A percentile compares a stretch with the other conserved stretches of the same genome.
These are phyloP conservation scores for Tarenaya hassleriana DNA, from an alignment of 345 rosid genomes.

Conservation along the genomic window DNA sequence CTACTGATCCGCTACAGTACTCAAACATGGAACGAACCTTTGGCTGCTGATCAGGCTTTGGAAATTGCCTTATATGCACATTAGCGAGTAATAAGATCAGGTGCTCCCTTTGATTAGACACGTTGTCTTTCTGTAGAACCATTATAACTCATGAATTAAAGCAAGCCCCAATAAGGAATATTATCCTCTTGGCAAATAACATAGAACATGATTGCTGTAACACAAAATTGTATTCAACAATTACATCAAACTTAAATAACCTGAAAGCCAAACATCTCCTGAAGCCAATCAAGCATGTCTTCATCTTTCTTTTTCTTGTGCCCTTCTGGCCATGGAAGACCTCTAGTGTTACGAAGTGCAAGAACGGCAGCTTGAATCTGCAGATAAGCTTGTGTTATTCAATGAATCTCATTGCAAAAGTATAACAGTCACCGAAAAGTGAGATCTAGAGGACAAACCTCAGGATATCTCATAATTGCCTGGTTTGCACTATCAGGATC, in stretches of 20 bases:
- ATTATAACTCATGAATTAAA: constrained; percentile 6
- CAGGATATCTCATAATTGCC: constrained; percentile 96
- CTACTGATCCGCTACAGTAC: too few species aligned
- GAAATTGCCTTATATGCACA: constrained; percentile 91
- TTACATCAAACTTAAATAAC: constrained; percentile 26
- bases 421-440: constrained; percentile 5
- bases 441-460: constrained; percentile 38
- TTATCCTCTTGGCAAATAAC: constrained; percentile 2
- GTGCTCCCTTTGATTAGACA: constrained; percentile 99
- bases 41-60: constrained; percentile 96
- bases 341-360: constrained; percentile 96
- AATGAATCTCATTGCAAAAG: constrained; percentile 2
- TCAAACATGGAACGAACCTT: constrained; percentile 51
- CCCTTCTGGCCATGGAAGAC: constrained; percentile 95
- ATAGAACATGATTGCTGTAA: constrained; percentile 1
- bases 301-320: constrained; percentile 76
- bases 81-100: constrained; percentile 90
- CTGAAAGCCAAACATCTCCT: constrained; percentile 98
- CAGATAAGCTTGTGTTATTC: constrained; percentile 18
- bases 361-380: constrained; percentile 93
- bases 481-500: constrained; percentile 99
- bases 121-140: constrained; percentile 76
- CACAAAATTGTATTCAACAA: not conserved
- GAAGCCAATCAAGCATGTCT: constrained; percentile 99
- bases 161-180: not conserved